Evolutionary conservation across 2,329 filamentous ascomycete species (phyloP).

Genomic region (Ophiostoma ips): DNA sequence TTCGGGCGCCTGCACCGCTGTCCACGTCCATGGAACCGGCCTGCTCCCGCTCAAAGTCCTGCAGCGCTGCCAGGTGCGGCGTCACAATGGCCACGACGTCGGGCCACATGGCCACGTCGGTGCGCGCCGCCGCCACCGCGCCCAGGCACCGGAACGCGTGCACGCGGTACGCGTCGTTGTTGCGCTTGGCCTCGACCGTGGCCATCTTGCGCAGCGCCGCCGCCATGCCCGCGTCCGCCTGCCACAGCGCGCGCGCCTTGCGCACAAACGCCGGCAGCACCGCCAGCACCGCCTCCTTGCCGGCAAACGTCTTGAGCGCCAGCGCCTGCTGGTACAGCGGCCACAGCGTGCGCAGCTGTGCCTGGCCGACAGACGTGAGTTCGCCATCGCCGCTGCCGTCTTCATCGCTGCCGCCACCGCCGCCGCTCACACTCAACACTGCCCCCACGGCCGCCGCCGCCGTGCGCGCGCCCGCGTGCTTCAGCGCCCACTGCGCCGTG

Average conservation of each 20-base stretch:
- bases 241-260: slow-evolving; percentile 45
- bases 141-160: slow-evolving; percentile 61
- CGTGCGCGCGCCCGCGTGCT: slow-evolving; percentile 73
- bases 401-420: slow-evolving; percentile 51
- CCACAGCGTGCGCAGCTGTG: slow-evolving; percentile 57
- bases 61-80: slow-evolving; percentile 45
- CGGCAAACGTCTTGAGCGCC: slow-evolving; percentile 79
- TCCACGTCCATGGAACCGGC: slow-evolving; percentile 10
- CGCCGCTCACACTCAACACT: slow-evolving; percentile 48
- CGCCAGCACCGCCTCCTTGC: slow-evolving; percentile 73
- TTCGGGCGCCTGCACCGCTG: not conserved
- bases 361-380: slow-evolving; percentile 47
- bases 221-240: slow-evolving; percentile 35
- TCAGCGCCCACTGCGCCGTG: slow-evolving; percentile 76
- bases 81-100: slow-evolving; percentile 52
- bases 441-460: slow-evolving; percentile 60
- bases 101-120: slow-evolving; percentile 58
- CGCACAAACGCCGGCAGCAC: slow-evolving; percentile 68
- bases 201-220: slow-evolving; percentile 66
- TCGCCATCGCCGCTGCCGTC: slow-evolving; percentile 40
- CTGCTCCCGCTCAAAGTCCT: slow-evolving; percentile 43
- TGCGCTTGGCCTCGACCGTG: slow-evolving; percentile 77
- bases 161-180: slow-evolving; percentile 71
- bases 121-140: slow-evolving; percentile 53
- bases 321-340: slow-evolving; percentile 69